Conservation (phyloP, 2,329 filamentous ascomycete genomes). For the Cucurbitaria berberidis region DNA sequence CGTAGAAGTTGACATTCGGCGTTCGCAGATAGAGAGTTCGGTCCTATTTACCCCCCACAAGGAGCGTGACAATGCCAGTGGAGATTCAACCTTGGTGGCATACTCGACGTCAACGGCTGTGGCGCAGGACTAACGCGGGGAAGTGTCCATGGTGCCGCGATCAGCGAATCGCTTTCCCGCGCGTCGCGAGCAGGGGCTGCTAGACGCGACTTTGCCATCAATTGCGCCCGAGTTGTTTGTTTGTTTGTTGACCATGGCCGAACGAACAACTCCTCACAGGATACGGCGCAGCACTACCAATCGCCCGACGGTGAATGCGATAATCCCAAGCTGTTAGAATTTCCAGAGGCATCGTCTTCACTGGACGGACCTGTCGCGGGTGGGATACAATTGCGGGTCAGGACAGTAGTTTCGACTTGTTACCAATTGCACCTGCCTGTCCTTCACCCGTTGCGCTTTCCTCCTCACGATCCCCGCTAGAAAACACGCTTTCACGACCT, state of each 20-base stretch:
- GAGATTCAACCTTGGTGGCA: background rate
- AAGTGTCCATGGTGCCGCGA: background rate
- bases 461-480: background rate
- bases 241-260: background rate
- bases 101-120: background rate
- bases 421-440: conserved; percentile 6
- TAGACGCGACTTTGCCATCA: background rate
- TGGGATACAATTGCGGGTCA: conserved; percentile 12
- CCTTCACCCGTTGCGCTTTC: conserved; percentile 4
- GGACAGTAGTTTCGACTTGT: conserved; percentile 4
- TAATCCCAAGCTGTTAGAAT: background rate
- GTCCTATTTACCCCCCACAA: background rate
- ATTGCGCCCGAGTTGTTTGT: background rate
- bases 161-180: background rate
- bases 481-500: conserved; percentile 2
- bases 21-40: background rate
- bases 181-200: background rate
- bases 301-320: background rate
- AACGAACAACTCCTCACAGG: background rate
- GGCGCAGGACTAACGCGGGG: background rate
- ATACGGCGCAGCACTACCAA: background rate
- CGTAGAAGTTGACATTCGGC: background rate
- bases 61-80: background rate
- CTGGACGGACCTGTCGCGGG: conserved; percentile 22
- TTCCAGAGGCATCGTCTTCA: conserved; percentile 24